Evolutionary conservation across 352 stramenopile genomes (phyloP).

Genomic region (Pythium aquatile): DNA sequence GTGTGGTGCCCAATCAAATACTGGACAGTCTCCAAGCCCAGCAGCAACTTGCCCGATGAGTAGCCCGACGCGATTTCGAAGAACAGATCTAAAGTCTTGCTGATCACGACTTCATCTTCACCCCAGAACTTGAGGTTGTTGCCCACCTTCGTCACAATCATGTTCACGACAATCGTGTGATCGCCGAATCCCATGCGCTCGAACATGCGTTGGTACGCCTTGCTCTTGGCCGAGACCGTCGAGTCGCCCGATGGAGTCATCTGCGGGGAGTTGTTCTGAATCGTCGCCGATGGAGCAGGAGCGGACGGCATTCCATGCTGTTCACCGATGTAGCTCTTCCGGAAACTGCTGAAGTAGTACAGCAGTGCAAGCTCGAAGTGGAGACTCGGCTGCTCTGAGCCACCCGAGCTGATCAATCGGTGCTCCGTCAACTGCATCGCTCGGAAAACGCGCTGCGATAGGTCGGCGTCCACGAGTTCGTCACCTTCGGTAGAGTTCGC

Average conservation of each 20-base stretch:
- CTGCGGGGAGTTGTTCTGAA: slow-evolving; percentile 68
- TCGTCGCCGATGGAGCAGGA: slow-evolving; percentile 47
- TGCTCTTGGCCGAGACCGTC: slow-evolving; percentile 90
- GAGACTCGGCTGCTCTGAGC: slow-evolving; percentile 81
- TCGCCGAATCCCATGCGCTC: slow-evolving; percentile 96
- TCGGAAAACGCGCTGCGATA: slow-evolving; percentile 96
- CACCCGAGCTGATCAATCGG: slow-evolving; percentile 87
- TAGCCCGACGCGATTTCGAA: slow-evolving; percentile 97
- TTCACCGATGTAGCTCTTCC: slow-evolving; percentile 91
- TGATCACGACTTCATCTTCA: slow-evolving; percentile 94
- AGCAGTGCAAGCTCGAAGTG: slow-evolving; percentile 95
- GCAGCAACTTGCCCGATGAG: slow-evolving; percentile 95
- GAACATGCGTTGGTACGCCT: slow-evolving; percentile 97
- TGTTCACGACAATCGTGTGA: slow-evolving; percentile 96
- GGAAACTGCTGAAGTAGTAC: slow-evolving; percentile 96
- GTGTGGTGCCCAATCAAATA: slow-evolving; percentile 97
- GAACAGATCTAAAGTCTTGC: slow-evolving; percentile 95
- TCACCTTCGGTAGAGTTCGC: slow-evolving; percentile 91
- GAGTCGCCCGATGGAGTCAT: slow-evolving; percentile 69
- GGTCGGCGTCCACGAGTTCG: slow-evolving; percentile 93
- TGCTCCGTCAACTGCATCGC: slow-evolving; percentile 96
- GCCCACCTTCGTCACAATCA: slow-evolving; percentile 98
- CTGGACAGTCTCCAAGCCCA: slow-evolving; percentile 96
- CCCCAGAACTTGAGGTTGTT: slow-evolving; percentile 99
- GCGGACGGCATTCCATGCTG: slow-evolving; percentile 86